phyloP scores from a whole-genome alignment of 768 basidiomycete genomes.

The Suillus lakei region DNA sequence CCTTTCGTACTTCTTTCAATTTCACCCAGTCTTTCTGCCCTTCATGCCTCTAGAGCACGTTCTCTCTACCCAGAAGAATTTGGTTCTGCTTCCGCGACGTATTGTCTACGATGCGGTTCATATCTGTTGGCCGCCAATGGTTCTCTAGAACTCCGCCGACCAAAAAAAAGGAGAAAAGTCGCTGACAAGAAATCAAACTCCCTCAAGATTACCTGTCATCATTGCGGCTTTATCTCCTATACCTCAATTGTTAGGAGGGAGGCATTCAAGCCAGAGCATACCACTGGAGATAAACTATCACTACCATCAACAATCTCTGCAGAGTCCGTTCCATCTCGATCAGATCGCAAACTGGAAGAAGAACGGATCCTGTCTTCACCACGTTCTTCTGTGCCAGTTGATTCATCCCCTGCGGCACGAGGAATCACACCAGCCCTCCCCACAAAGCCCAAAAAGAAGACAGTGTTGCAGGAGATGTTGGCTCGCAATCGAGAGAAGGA shows the following conservation, averaged over 20 bases:
- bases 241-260: not conserved
- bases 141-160: constrained; percentile 40
- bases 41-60: constrained; percentile 54
- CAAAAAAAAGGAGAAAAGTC: constrained; percentile 28
- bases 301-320: not conserved
- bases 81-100: constrained; percentile 24
- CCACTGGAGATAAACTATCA: constrained; percentile 1
- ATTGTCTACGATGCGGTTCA: constrained; percentile 61
- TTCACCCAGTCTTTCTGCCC: constrained; percentile 64
- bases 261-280: not conserved
- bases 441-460: constrained; percentile 55
- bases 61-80: constrained; percentile 33
- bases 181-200: constrained; percentile 9
- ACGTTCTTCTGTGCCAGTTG: constrained; percentile 7
- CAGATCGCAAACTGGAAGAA: not conserved
- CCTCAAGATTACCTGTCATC: constrained; percentile 22
- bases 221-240: constrained; percentile 23
- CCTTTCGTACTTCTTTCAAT: constrained; percentile 52
- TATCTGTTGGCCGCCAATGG: constrained; percentile 48
- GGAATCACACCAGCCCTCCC: constrained; percentile 24
- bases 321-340: not conserved
- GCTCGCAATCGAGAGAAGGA: constrained; percentile 58
- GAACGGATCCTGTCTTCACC: not conserved
- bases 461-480: constrained; percentile 66
- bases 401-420: not conserved